These are phyloP conservation scores for Agaricus blazei DNA, from an alignment of 768 basidiomycete genomes.

Conservation along the genomic window DNA sequence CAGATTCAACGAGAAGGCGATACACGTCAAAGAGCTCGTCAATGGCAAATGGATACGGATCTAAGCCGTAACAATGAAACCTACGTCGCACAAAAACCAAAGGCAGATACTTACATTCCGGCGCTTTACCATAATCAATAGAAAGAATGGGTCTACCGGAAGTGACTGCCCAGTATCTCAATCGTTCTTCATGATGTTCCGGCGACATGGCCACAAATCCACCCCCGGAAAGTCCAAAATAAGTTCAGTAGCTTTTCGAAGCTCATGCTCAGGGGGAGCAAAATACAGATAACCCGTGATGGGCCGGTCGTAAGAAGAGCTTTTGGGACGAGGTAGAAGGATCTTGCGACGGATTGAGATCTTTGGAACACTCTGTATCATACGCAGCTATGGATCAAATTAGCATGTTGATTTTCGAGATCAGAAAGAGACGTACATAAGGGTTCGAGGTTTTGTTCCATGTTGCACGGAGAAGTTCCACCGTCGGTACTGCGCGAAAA, in stretches of 20 bases:
- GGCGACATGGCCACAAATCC: conserved; percentile 97
- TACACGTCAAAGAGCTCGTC: conserved; percentile 95
- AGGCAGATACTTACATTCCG: conserved; percentile 70
- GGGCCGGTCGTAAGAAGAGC: conserved; percentile 74
- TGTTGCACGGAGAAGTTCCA: conserved; percentile 92
- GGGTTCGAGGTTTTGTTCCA: conserved; percentile 98
- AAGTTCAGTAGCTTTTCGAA: conserved; percentile 68
- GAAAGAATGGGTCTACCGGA: conserved; percentile 79
- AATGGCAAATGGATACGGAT: conserved; percentile 95
- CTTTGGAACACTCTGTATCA: conserved; percentile 51
- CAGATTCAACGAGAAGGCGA: conserved; percentile 69
- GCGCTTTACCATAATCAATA: conserved; percentile 94
- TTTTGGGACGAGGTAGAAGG: conserved; percentile 73
- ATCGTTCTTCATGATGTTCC: conserved; percentile 92
- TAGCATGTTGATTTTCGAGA: conserved; percentile 1
- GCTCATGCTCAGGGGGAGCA: conserved; percentile 56
- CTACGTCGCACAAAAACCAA: neutral
- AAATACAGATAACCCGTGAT: conserved; percentile 85
- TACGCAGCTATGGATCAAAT: conserved; percentile 50
- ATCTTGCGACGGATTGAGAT: conserved; percentile 70
- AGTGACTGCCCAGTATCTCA: conserved; percentile 78
- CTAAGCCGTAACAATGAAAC: conserved; percentile 32
- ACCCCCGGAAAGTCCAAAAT: conserved; percentile 91
- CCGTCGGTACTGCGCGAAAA: conserved; percentile 89
- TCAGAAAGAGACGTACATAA: conserved; percentile 49